phyloP scores from a whole-genome alignment of 768 basidiomycete species.

The Lanmaoa pseudosensibilis region DNA sequence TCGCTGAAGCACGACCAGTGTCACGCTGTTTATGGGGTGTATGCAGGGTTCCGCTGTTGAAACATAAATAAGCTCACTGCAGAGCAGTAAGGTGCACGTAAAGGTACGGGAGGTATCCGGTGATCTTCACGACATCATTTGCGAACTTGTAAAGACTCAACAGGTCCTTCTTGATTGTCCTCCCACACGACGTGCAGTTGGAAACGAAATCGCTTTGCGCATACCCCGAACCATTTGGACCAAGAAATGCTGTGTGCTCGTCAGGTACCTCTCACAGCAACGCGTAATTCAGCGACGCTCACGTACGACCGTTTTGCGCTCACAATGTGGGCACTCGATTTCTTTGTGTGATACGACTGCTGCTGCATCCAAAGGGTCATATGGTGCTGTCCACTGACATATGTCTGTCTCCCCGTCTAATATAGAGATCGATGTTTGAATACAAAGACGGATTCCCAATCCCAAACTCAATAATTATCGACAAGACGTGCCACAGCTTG shows the following conservation, averaged over 20 bases:
- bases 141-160: slow-evolving; percentile 42
- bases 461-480: slow-evolving; percentile 25
- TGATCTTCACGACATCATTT: slow-evolving; percentile 29
- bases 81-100: not conserved
- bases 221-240: slow-evolving; percentile 43
- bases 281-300: not conserved
- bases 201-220: slow-evolving; percentile 41
- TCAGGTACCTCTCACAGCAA: not conserved
- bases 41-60: slow-evolving; percentile 36
- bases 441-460: too few relatives aligned
- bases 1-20: slow-evolving; percentile 16
- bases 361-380: slow-evolving; percentile 24
- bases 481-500: slow-evolving; percentile 30
- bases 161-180: slow-evolving; percentile 37
- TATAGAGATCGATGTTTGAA: not conserved
- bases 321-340: slow-evolving; percentile 34
- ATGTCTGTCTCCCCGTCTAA: too few relatives aligned
- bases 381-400: too few relatives aligned
- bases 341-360: slow-evolving; percentile 16
- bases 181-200: slow-evolving; percentile 36
- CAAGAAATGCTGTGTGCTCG: slow-evolving; percentile 37
- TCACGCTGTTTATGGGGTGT: slow-evolving; percentile 21
- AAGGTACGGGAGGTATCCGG: slow-evolving; percentile 32
- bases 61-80: not conserved
- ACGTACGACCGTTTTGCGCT: slow-evolving; percentile 19